These are phyloP conservation scores for Blepharisma stoltei DNA, from an alignment of 73 alveolate species.

Conservation along the genomic window DNA sequence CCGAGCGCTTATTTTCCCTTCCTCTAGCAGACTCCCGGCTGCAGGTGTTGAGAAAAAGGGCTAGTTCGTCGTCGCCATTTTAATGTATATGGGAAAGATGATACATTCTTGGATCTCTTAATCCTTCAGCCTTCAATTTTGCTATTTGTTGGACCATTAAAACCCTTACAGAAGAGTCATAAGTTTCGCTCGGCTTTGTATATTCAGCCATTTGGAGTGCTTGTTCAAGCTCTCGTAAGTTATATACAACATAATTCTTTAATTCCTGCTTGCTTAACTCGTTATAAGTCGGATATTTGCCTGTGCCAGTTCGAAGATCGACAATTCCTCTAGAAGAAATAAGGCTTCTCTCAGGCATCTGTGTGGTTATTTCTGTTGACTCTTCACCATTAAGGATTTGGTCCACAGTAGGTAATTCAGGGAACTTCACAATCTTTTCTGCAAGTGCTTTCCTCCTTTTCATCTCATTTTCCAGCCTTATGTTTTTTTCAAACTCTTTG, in stretches of 20 bases:
- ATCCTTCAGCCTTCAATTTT: not conserved
- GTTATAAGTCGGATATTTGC: not conserved
- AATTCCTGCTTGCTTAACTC: not conserved
- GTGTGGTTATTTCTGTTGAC: not conserved
- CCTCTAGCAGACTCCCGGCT: no score
- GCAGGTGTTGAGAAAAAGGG: no score
- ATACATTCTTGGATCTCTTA: not conserved
- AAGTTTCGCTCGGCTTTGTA: not conserved
- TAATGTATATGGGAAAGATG: not conserved
- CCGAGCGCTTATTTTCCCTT: no score
- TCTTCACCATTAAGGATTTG: not conserved
- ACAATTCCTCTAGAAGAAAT: not conserved
- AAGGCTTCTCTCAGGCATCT: not conserved
- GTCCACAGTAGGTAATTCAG: not conserved
- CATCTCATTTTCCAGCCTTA: slow-evolving; percentile 1
- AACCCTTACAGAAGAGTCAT: not conserved
- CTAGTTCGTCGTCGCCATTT: no score
- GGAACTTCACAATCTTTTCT: not conserved
- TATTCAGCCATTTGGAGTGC: slow-evolving; percentile 10
- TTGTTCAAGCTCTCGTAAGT: slow-evolving; percentile 4
- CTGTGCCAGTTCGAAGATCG: not conserved
- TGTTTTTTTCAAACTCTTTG: not conserved
- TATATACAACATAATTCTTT: not conserved
- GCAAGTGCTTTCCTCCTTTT: not conserved
- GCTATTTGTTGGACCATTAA: not conserved